A percentile compares a stretch with the other conserved stretches of the same genome.
These are phyloP conservation scores for Boletus fagicola DNA, from an alignment of 768 basidiomycete species.

Conservation along the genomic window DNA sequence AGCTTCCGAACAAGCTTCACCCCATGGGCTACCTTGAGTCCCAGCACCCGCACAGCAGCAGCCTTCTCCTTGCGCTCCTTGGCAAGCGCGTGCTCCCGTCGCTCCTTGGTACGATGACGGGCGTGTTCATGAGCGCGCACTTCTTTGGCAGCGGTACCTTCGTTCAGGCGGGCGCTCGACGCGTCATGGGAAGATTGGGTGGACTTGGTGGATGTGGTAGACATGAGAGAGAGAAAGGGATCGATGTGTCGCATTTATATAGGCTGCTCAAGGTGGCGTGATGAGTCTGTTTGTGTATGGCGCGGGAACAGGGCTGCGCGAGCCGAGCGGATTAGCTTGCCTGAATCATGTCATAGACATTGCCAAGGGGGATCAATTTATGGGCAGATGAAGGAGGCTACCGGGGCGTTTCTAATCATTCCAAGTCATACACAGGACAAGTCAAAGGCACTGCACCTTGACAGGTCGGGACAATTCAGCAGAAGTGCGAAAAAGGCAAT, in stretches of 20 bases:
- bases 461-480: constrained; percentile 7
- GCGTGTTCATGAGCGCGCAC: constrained; percentile 34
- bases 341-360: neutral
- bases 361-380: constrained; percentile 2
- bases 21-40: constrained; percentile 19
- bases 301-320: constrained; percentile 19
- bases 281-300: constrained; percentile 15
- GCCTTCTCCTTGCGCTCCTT: constrained; percentile 34
- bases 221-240: constrained; percentile 23
- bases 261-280: constrained; percentile 26
- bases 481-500: constrained; percentile 16
- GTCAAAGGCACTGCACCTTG: constrained; percentile 28
- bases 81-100: constrained; percentile 30
- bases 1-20: constrained; percentile 23
- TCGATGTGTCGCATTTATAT: constrained; percentile 29
- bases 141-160: constrained; percentile 24
- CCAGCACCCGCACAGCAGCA: constrained; percentile 12
- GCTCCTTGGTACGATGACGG: constrained; percentile 34
- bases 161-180: constrained; percentile 15
- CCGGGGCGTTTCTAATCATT: constrained; percentile 10
- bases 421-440: constrained; percentile 18
- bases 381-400: constrained; percentile 8
- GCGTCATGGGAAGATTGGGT: constrained; percentile 22
- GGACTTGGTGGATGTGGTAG: constrained; percentile 28
- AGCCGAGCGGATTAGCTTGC: constrained; percentile 19